Evolutionary conservation across 2,329 filamentous ascomycete species (phyloP), one percentile per base, ranked within the genome.

Genomic region (Hypoxylon sp.): DNA sequence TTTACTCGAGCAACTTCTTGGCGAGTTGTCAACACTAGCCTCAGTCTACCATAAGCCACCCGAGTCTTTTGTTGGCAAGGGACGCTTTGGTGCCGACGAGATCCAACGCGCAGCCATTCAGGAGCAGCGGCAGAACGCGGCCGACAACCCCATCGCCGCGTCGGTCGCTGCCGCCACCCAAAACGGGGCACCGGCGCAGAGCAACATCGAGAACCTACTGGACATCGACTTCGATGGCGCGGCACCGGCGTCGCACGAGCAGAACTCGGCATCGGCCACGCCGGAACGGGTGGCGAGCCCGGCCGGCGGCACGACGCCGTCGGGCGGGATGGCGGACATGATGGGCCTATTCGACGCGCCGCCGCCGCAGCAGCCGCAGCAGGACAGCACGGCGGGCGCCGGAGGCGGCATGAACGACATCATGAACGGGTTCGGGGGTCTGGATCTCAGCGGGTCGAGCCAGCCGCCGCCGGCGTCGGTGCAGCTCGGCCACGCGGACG

Each of bases 1-100:
- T 27, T 83, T 99, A 5, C 84, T 99, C 38, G 94, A 99, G 60
- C 88, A 92, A 74, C 86, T 99, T n/a, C 85, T 99, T 7, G 83
- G 84, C 8, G 94, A 99, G 75, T 85, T 99, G 26, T 98, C 94
- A 10, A 97, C 95, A 8, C 84, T 99, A 24, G 92, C 95, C 6
- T 98, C 94, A 1, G 95, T 99, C 18, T 99, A 99, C 78, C 95
- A 99, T 84, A 98, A 97, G 78, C 93, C 93, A 7, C 93, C 95
- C 40, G 92, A 96, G 82, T 92, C 94, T n/a, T 99, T 99, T 75
- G 89, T 99, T 55, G 95, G 95, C 67, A 92, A 96, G 77, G 95
- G 95, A 37, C 88, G 94, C 40, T 97, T 91, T 67, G 95, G 94
- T 31, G 93, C 95, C 45, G 93, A 97, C 74, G 92, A 91, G 59